Percentiles rank a stretch among this genome's conserved stretches.
phyloP scores from a whole-genome alignment of 495 filamentous ascomycete genomes.

The Thermochaetoides thermophila region DNA sequence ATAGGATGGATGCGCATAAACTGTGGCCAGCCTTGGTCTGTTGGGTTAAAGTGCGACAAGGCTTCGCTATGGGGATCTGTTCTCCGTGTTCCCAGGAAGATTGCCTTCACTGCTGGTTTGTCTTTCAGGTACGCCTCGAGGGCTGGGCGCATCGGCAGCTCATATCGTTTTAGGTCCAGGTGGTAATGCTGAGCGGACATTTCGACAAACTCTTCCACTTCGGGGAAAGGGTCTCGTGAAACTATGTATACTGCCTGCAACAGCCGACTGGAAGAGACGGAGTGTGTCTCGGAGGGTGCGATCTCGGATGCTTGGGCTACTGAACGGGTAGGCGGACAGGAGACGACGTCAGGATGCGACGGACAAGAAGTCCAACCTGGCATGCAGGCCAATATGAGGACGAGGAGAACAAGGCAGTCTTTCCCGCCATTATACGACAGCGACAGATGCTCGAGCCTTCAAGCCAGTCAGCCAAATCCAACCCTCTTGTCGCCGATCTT shows the following conservation, averaged over 20 bases:
- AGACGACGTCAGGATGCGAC: slow-evolving; percentile 2
- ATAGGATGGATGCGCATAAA: slow-evolving; percentile 93
- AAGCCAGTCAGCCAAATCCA: too few species aligned
- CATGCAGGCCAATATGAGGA: slow-evolving; percentile 69
- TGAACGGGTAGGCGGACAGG: background rate
- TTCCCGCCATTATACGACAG: slow-evolving; percentile 97
- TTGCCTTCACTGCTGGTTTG: slow-evolving; percentile 51
- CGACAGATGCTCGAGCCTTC: slow-evolving; percentile 60
- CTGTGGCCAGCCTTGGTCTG: slow-evolving; percentile 78
- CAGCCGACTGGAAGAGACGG: background rate
- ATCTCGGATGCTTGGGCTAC: slow-evolving; percentile 13
- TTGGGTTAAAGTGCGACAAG: slow-evolving; percentile 66
- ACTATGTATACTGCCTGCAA: slow-evolving; percentile 84
- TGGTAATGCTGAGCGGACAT: slow-evolving; percentile 49
- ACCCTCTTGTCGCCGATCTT: background rate
- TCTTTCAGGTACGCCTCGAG: slow-evolving; percentile 61
- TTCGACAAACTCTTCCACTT: slow-evolving; percentile 74
- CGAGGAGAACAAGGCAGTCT: slow-evolving; percentile 87
- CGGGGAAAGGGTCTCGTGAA: slow-evolving; percentile 60
- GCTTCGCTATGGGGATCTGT: slow-evolving; percentile 81
- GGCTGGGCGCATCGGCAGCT: slow-evolving; percentile 62
- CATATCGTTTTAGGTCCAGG: slow-evolving; percentile 62
- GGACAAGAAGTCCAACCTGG: slow-evolving; percentile 19
- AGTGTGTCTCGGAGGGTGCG: slow-evolving; percentile 9
- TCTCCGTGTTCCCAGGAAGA: slow-evolving; percentile 82